phyloP scores from a whole-genome alignment of 768 basidiomycete genomes.

The Lenzites betulinus region DNA sequence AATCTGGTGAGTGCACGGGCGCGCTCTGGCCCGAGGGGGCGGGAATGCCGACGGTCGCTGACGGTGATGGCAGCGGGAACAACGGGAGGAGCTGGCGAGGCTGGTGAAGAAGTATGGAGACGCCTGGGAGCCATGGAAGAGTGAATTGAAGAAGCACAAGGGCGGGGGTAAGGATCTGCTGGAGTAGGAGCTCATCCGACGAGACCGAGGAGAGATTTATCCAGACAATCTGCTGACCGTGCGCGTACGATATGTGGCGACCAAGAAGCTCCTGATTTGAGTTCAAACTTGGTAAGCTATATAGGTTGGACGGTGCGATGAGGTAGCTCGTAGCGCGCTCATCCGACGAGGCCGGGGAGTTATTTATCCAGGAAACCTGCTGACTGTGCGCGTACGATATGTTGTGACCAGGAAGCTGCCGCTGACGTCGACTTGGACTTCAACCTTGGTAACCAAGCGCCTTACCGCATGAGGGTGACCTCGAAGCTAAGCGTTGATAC shows the following conservation, averaged over 20 bases:
- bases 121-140: slow-evolving; percentile 85
- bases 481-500: too few species aligned
- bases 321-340: too few species aligned
- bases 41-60: slow-evolving; percentile 1
- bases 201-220: background rate
- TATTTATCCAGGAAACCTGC: background rate
- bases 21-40: background rate
- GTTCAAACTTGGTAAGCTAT: too few species aligned
- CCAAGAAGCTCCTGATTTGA: too few species aligned
- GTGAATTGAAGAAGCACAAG: slow-evolving; percentile 75
- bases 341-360: slow-evolving; percentile 1
- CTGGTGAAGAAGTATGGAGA: slow-evolving; percentile 84
- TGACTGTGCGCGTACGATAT: too few species aligned
- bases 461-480: too few species aligned
- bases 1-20: slow-evolving; percentile 61
- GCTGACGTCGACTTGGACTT: too few species aligned
- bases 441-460: too few species aligned
- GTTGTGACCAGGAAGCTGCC: too few species aligned
- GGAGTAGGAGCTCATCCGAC: slow-evolving; percentile 4
- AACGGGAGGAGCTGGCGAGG: slow-evolving; percentile 72
- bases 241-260: too few species aligned
- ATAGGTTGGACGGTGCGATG: too few species aligned
- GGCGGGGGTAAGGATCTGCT: slow-evolving; percentile 61
- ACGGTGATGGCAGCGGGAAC: slow-evolving; percentile 61
- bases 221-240: too few species aligned